These are phyloP conservation scores for Colletotrichum caudatum DNA, from an alignment of 2,329 filamentous ascomycete species.

Conservation along the genomic window DNA sequence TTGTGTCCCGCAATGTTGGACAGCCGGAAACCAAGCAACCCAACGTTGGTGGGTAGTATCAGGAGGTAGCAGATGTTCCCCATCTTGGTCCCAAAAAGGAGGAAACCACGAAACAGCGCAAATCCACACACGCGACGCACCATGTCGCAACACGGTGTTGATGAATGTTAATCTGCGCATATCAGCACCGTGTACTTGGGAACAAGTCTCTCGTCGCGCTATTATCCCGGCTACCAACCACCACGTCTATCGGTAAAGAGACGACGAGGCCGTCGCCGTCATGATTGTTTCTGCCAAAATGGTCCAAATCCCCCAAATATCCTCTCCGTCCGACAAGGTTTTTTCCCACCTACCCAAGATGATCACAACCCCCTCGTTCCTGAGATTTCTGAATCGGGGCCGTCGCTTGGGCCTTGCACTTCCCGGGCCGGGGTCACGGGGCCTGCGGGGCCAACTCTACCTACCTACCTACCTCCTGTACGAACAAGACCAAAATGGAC, in stretches of 20 bases:
- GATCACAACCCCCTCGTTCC: neutral
- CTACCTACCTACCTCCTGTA: no score
- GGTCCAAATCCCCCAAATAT: neutral
- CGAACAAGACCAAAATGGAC: neutral
- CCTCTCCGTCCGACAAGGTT: neutral
- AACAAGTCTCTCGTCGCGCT: neutral
- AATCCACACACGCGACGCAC: constrained; percentile 11
- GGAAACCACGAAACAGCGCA: constrained; percentile 8
- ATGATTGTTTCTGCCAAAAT: neutral
- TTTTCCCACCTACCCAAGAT: constrained; percentile 4
- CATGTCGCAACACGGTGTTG: neutral
- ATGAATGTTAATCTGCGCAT: accelerated
- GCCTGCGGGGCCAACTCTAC: neutral
- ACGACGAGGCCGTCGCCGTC: constrained; percentile 17
- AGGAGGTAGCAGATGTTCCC: neutral
- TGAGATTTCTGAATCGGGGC: neutral
- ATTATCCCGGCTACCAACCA: neutral
- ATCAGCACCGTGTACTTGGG: neutral
- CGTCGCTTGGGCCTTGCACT: neutral
- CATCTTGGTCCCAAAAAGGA: constrained; percentile 6
- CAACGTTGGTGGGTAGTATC: constrained; percentile 1
- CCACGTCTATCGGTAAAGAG: constrained; percentile 14
- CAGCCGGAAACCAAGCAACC: neutral
- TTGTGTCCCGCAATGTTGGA: neutral
- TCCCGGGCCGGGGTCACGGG: constrained; percentile 10